Evolutionary conservation across 345 rosid species (phyloP), one percentile per base, ranked within the genome.

Genomic region (Populus euphratica): DNA sequence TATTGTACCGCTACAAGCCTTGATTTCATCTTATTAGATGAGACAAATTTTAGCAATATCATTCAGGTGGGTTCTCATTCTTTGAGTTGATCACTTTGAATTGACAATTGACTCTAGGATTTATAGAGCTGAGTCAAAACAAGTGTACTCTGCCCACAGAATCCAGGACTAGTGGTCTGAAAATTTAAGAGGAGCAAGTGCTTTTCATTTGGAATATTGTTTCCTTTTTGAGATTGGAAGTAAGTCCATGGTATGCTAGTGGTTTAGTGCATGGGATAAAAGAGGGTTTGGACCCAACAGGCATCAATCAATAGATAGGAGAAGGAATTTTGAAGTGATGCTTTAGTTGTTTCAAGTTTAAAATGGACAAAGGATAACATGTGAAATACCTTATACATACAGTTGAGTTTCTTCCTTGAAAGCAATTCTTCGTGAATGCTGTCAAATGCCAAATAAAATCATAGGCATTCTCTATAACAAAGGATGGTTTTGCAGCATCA

Each of bases 1-100:
- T 94, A 93, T 70, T 94, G 97, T 84, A 91, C 94, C 75, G 89
- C 98, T 36, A 91, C 97, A 49, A 90, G 89, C 86, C 83, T 84
- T 80, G 95, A 88, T 83, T 96, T 92, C 83, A 80, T 90, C 84
- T 83, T 84, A 87, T 88, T 96, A 84, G 98, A 92, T 63, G 90
- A 86, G 83, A 74, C 86, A 70, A 81, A 86, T 69, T 94, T 96
- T 87, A 83, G 89, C 87, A 86, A 79, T 82, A 88, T 96, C 76
- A 83, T 92, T 86, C 88, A 88, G 98, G 99, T 96, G 68, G 85
- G 90, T 86, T 39, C 74, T 74, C 69, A 41, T 39, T 47, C 56
- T 72, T 81, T 8, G 35, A 63, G 63, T 16, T 61, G 59, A 36
- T 39, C 72, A 27, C 47, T 56, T 73, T 54, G 35, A 49, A 44